These are phyloP conservation scores for Talaromyces sp. DNA, from an alignment of 2,329 filamentous ascomycete genomes.

Conservation along the genomic window DNA sequence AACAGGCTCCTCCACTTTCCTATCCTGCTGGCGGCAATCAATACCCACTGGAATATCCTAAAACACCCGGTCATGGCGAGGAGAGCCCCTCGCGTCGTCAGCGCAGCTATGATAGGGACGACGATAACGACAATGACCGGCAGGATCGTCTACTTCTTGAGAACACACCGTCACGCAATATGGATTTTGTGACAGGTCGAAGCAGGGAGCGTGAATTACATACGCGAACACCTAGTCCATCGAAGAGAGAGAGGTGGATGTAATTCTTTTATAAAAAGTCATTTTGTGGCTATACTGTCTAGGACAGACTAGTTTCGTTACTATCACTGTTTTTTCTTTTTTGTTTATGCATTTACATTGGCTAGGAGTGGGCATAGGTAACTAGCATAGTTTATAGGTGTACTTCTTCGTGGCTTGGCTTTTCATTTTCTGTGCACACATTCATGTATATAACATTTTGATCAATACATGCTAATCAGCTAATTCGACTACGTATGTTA, in stretches of 20 bases:
- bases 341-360: background rate
- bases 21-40: conserved; percentile 21
- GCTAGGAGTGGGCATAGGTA: background rate
- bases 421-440: background rate
- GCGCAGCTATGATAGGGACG: conserved; percentile 20
- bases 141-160: conserved; percentile 26
- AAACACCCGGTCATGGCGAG: conserved; percentile 13
- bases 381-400: background rate
- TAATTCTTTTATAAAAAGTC: background rate
- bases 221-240: conserved; percentile 32
- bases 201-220: conserved; percentile 28
- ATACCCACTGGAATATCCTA: conserved; percentile 23
- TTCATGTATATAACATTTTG: conserved; percentile 4
- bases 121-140: conserved; percentile 22
- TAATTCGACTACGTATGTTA: background rate
- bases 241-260: conserved; percentile 22
- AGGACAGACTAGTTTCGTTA: background rate
- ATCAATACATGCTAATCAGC: background rate
- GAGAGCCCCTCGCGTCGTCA: conserved; percentile 11
- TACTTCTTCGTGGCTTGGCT: background rate
- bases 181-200: conserved; percentile 29
- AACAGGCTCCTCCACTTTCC: conserved; percentile 22
- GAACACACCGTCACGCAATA: conserved; percentile 24
- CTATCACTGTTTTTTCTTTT: background rate
- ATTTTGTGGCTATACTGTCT: background rate